Evolutionary conservation across 768 basidiomycete genomes (phyloP).

Genomic region (Amanita polypyramis): DNA sequence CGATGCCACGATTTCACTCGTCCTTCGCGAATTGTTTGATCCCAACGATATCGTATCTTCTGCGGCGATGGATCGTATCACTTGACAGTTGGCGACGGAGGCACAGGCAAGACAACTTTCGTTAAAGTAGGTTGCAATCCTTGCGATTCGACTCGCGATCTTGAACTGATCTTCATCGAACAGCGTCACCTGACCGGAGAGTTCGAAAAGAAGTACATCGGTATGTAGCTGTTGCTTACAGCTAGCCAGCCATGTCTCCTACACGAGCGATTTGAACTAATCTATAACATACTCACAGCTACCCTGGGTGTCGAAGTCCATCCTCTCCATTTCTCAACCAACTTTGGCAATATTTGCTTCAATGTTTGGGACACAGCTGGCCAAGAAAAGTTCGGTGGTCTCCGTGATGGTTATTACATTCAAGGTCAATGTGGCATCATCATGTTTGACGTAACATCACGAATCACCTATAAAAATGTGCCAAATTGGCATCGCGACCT

Average conservation of each 20-base stretch:
- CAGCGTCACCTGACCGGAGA: constrained; percentile 98
- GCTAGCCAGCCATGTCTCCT: too few relatives aligned
- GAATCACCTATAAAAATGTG: constrained; percentile 99
- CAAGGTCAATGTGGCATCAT: constrained; percentile 99
- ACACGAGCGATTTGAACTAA: neutral
- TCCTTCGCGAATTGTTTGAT: constrained; percentile 1
- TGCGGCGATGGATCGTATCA: constrained; percentile 12
- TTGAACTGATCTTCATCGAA: constrained; percentile 40
- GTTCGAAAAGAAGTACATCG: constrained; percentile 99
- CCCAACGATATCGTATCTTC: constrained; percentile 12
- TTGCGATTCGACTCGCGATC: constrained; percentile 27
- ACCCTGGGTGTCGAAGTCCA: constrained; percentile 99
- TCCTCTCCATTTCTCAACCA: constrained; percentile 91
- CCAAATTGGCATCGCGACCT: constrained; percentile 99
- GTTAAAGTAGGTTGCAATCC: constrained; percentile 62
- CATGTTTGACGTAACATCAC: constrained; percentile 99
- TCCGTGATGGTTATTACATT: constrained; percentile 94
- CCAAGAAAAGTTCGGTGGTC: constrained; percentile 99
- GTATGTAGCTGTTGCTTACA: constrained; percentile 32
- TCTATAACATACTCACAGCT: constrained; percentile 37
- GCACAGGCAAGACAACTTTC: constrained; percentile 97
- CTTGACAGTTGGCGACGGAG: constrained; percentile 80
- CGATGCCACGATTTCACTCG: constrained; percentile 29
- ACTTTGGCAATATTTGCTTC: constrained; percentile 98
- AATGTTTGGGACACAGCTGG: constrained; percentile 99